Percentiles rank a stretch among this genome's conserved stretches.
Evolutionary conservation across 139 green algal genomes (phyloP).

Genomic region (Gonium pectorale): DNA sequence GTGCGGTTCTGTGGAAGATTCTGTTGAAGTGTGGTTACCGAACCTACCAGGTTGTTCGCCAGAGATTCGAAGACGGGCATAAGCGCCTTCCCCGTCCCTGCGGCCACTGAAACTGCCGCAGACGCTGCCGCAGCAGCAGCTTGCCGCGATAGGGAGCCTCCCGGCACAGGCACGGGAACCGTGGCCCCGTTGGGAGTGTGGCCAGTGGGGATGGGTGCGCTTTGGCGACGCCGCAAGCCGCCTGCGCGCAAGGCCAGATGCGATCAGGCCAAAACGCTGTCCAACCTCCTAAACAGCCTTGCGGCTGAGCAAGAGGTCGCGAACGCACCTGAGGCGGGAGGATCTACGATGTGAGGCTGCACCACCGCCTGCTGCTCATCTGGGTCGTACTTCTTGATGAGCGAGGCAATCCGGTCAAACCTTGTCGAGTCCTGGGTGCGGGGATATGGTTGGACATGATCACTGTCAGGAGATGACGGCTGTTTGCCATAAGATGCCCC

Average conservation of each 20-base stretch:
- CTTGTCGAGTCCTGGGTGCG: conserved; percentile 68
- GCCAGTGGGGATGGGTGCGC: neutral
- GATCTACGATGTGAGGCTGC: no score
- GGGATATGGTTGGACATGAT: no score
- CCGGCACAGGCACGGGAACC: no score
- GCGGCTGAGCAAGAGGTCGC: neutral
- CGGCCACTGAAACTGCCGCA: conserved; percentile 36
- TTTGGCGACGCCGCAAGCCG: neutral
- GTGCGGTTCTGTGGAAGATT: no score
- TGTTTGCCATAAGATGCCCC: neutral
- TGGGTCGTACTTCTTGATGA: conserved; percentile 80
- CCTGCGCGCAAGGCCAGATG: neutral
- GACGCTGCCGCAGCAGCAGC: conserved; percentile 35
- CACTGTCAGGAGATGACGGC: no score
- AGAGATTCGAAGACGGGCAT: conserved; percentile 67
- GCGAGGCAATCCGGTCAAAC: conserved; percentile 70
- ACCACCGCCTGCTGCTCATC: conserved; percentile 44
- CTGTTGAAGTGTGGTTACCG: no score
- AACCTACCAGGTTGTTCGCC: conserved; percentile 47
- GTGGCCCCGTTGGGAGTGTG: neutral
- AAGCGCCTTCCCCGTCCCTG: conserved; percentile 57
- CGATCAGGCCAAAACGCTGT: no score
- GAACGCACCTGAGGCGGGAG: neutral
- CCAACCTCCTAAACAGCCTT: neutral
- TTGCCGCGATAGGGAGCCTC: no score